Evolutionary conservation across 139 green algal species (phyloP), one percentile per base, ranked within the genome.

Genomic region (Coelastrella sp.): DNA sequence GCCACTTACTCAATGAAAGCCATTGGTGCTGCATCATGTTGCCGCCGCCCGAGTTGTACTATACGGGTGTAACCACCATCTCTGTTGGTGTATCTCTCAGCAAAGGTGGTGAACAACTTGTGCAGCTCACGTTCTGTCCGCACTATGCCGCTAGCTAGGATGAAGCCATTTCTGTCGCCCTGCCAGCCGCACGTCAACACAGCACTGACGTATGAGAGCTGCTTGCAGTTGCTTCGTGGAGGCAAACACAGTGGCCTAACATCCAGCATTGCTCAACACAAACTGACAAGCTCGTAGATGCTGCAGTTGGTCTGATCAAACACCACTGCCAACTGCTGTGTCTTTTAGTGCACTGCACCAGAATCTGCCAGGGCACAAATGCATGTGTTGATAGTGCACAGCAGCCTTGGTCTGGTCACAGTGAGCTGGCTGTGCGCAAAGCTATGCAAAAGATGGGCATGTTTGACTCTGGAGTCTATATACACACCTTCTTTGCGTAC

Each of bases 51-150:
- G 0, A 93, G 84, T 7, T 97, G 89, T 48, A 59, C 88, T 81
- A 88, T 98, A 15, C 75, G 75, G 2, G 96, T 98, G 90, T 98
- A 99, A 45, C 96, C 96, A 7, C 96, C 96, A 9, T 74, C 43
- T 25, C 96, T 84, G 6, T 96, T 87, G n/a, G 86, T 84, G 85
- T 99, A 99, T 21, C 96, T 79, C 62, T 95, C 84, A 17, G 96
- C 94, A 57, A 99, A 68, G 8, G 87, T 86, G 1, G 85, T 95
- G 90, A 99, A 98, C 11, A 99, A 90, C 81, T 98, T 98, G 79
- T 97, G 92, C 69, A 96, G 53, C 60, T 93, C 90, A 0, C 90
- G 89, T 21, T 98, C 92, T 0, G 88, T 92, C 15, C 91, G 88
- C n/a, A 99, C 86, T 34, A 98, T 88, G 15, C 84, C 92, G 0